phyloP scores from a whole-genome alignment of 2,329 filamentous ascomycete genomes.

The Diaporthe sp. region DNA sequence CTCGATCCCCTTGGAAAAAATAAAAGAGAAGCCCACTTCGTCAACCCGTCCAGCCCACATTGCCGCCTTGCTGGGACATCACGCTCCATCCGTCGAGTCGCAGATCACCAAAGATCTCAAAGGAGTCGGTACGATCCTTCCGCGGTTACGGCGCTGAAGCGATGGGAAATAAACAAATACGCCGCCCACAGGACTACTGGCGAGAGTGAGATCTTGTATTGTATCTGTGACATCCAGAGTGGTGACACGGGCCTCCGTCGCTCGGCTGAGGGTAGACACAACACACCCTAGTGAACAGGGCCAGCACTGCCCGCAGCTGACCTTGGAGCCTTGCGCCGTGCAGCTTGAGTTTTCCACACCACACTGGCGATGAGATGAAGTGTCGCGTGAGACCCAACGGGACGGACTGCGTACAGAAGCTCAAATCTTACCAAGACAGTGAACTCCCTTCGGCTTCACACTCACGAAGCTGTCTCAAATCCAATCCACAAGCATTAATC shows the following conservation, averaged over 20 bases:
- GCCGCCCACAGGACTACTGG: neutral
- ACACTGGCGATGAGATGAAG: neutral
- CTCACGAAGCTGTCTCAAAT: neutral
- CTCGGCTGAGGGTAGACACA: constrained; percentile 9
- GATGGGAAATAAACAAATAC: neutral
- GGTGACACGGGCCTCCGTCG: neutral
- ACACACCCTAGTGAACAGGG: neutral
- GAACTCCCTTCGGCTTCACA: neutral
- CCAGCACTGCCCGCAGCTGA: constrained; percentile 26
- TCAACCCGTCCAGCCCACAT: constrained; percentile 5
- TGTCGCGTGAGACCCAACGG: constrained; percentile 11
- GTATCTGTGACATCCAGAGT: neutral
- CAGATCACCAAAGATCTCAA: neutral
- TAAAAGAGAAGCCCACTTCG: neutral
- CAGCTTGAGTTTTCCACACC: neutral
- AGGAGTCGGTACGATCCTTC: neutral
- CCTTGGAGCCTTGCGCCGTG: neutral
- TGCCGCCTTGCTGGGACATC: constrained; percentile 8
- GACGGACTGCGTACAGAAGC: neutral
- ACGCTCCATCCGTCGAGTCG: neutral
- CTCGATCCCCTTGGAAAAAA: neutral
- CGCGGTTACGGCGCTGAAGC: constrained; percentile 26
- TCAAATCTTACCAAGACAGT: neutral
- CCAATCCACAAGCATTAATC: neutral
- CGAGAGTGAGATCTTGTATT: neutral